phyloP scores from a whole-genome alignment of 2,329 filamentous ascomycete genomes.

The Cercospora zeina region DNA sequence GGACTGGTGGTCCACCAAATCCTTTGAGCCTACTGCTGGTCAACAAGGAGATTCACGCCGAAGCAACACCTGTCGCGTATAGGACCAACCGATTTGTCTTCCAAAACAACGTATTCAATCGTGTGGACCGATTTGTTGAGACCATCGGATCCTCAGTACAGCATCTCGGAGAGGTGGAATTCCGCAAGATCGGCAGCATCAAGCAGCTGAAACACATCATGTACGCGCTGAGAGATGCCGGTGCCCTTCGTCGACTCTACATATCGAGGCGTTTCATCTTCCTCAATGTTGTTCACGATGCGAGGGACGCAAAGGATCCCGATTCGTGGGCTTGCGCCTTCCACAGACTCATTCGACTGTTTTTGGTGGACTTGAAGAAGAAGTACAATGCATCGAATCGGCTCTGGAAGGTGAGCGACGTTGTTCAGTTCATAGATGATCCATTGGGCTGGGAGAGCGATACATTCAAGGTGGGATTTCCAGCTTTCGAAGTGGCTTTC shows the following conservation, averaged over 20 bases:
- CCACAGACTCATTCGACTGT: background rate
- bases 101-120: background rate
- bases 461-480: background rate
- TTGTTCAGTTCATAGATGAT: background rate
- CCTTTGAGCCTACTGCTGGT: conserved; percentile 18
- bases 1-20: background rate
- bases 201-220: background rate
- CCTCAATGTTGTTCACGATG: background rate
- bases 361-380: conserved; percentile 9
- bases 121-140: background rate
- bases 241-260: background rate
- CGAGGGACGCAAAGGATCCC: background rate
- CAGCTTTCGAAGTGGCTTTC: background rate
- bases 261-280: background rate
- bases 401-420: conserved; percentile 13
- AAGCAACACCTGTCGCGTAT: conserved; percentile 22
- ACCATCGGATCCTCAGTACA: conserved; percentile 4
- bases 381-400: conserved; percentile 2
- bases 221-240: background rate
- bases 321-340: conserved; percentile 8
- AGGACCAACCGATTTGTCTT: conserved; percentile 1
- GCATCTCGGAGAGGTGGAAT: background rate
- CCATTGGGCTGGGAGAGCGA: background rate
- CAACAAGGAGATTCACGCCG: conserved; percentile 24
- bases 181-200: background rate